Evolutionary conservation across 352 stramenopile genomes (phyloP).

Genomic region (Globisporangium ultimum): DNA sequence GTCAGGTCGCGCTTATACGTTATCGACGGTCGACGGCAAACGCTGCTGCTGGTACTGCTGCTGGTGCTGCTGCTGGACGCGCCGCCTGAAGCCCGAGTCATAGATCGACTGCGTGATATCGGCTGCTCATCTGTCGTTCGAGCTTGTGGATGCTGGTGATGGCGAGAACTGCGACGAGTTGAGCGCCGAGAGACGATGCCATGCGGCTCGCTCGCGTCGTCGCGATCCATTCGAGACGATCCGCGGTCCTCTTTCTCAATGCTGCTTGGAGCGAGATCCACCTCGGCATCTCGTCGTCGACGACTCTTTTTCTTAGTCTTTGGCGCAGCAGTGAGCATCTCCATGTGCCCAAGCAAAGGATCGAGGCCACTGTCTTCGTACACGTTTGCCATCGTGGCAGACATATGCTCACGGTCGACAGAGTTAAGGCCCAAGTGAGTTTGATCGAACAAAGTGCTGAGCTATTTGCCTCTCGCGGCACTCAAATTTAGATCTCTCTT

Average conservation of each 20-base stretch:
- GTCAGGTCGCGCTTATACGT: constrained; percentile 6
- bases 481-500: too few species aligned
- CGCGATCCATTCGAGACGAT: neutral
- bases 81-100: neutral
- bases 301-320: constrained; percentile 21
- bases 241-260: constrained; percentile 1
- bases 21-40: neutral
- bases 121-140: neutral
- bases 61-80: constrained; percentile 1
- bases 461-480: too few species aligned
- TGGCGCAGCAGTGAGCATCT: neutral
- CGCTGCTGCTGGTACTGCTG: neutral
- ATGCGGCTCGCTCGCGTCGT: neutral
- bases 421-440: too few species aligned
- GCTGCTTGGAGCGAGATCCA: neutral
- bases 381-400: too few species aligned
- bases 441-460: too few species aligned
- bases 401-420: neutral
- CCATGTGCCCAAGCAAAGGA: neutral
- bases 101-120: constrained; percentile 1
- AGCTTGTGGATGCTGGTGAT: neutral
- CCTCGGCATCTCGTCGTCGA: constrained; percentile 6
- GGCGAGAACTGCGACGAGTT: neutral
- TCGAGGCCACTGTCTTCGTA: neutral
- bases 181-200: neutral